A percentile compares a stretch with the other conserved stretches of the same genome.
Conservation (phyloP, 2,329 filamentous ascomycete genomes). For the Ophiostoma ulmi region DNA sequence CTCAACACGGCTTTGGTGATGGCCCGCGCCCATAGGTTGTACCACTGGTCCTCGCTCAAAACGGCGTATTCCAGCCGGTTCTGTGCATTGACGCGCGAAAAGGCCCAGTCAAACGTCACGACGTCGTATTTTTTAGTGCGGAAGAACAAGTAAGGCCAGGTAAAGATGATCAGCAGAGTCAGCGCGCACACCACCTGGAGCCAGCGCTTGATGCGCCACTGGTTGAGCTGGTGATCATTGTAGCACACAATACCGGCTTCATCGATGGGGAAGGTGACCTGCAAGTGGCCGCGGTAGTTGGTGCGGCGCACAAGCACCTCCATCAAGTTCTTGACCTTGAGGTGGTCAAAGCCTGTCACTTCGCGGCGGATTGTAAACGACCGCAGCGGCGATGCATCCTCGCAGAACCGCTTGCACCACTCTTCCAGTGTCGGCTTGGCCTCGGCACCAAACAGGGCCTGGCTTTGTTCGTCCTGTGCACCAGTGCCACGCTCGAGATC, state of each 20-base stretch:
- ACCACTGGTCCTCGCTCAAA: constrained; percentile 56
- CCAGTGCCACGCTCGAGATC: constrained; percentile 15
- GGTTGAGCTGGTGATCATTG: constrained; percentile 57
- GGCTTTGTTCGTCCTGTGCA: constrained; percentile 8
- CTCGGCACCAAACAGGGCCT: background rate
- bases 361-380: constrained; percentile 48
- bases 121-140: constrained; percentile 64
- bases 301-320: constrained; percentile 56
- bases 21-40: constrained; percentile 56
- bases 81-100: constrained; percentile 37
- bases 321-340: constrained; percentile 48
- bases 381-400: constrained; percentile 53
- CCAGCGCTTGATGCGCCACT: constrained; percentile 60
- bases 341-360: constrained; percentile 58
- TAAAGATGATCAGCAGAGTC: constrained; percentile 62
- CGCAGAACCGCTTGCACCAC: constrained; percentile 66
- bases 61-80: constrained; percentile 47
- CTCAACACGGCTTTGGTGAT: constrained; percentile 56
- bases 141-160: constrained; percentile 66
- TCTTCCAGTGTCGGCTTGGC: constrained; percentile 38
- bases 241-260: constrained; percentile 57
- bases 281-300: constrained; percentile 60
- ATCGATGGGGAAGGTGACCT: constrained; percentile 55
- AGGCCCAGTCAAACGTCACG: constrained; percentile 56
- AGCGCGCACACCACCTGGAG: constrained; percentile 60